Evolutionary conservation across 768 basidiomycete genomes (phyloP).

Genomic region (Hemileccinum rubropunctum): DNA sequence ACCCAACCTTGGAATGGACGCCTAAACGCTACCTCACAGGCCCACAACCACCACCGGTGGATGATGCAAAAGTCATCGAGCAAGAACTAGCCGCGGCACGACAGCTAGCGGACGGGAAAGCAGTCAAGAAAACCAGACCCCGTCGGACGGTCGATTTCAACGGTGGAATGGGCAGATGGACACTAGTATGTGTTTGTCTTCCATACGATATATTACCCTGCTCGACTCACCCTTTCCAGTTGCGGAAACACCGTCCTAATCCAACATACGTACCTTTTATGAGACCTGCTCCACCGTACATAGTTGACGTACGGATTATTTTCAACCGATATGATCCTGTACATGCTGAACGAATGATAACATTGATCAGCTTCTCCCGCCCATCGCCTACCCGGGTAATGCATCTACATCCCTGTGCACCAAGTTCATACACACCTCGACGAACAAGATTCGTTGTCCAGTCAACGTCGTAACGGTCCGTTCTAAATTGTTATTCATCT

Average conservation of each 20-base stretch:
- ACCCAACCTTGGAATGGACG: conserved; percentile 64
- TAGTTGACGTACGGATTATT: conserved; percentile 72
- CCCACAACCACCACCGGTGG: conserved; percentile 75
- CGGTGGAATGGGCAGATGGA: conserved; percentile 84
- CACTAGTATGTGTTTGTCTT: conserved; percentile 53
- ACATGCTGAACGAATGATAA: conserved; percentile 26
- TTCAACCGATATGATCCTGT: conserved; percentile 11
- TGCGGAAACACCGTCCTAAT: conserved; percentile 77
- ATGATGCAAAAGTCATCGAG: conserved; percentile 73
- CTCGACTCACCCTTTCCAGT: conserved; percentile 35
- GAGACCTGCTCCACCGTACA: conserved; percentile 82
- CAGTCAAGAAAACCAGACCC: conserved; percentile 88
- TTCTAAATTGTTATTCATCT: conserved; percentile 16
- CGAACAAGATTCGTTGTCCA: background rate
- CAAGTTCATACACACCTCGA: conserved; percentile 90
- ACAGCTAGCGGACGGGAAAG: conserved; percentile 74
- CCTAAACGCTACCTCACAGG: conserved; percentile 65
- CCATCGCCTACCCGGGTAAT: conserved; percentile 89
- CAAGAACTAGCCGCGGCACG: conserved; percentile 74
- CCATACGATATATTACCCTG: background rate
- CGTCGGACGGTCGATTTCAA: conserved; percentile 94
- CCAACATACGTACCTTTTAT: conserved; percentile 72
- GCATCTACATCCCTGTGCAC: conserved; percentile 92
- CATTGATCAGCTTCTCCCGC: conserved; percentile 75
- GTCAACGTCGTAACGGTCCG: conserved; percentile 82